Evolutionary conservation across 31 red algal species (phyloP).

Genomic region (Endocladia muricata): DNA sequence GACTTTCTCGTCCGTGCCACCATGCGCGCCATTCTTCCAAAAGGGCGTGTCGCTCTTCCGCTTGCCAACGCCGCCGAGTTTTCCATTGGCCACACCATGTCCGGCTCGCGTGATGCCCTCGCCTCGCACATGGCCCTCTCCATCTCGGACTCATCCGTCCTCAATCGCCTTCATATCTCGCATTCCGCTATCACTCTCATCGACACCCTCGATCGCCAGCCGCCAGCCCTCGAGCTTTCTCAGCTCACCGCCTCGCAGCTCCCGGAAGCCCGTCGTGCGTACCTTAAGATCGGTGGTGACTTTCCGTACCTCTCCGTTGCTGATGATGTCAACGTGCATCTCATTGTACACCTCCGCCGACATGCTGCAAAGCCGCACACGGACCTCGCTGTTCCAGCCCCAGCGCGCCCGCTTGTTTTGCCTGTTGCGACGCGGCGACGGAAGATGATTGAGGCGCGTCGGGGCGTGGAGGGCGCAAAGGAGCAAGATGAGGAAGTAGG

Average conservation of each 20-base stretch:
- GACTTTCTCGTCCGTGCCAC: conserved; percentile 68
- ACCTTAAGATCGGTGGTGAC: conserved; percentile 74
- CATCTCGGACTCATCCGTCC: conserved; percentile 24
- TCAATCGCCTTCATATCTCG: conserved; percentile 35
- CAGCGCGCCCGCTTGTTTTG: conserved; percentile 33
- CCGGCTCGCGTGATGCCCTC: conserved; percentile 42
- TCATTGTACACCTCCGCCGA: conserved; percentile 91
- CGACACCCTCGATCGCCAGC: conserved; percentile 55
- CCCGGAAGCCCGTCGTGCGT: conserved; percentile 65
- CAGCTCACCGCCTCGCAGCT: conserved; percentile 30
- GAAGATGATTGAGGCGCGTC: not conserved
- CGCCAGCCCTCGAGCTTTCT: conserved; percentile 31
- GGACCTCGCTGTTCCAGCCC: conserved; percentile 52
- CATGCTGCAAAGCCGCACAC: conserved; percentile 48
- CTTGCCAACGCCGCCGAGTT: conserved; percentile 78
- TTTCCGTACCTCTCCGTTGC: conserved; percentile 77
- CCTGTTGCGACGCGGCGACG: not conserved
- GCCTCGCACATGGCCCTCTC: conserved; percentile 70
- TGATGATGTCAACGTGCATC: conserved; percentile 84
- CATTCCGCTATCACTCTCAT: conserved; percentile 66
- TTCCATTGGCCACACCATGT: conserved; percentile 53
- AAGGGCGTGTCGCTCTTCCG: conserved; percentile 43
- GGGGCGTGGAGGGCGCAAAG: not conserved
- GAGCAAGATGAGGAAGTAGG: not conserved
- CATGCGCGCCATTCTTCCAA: conserved; percentile 64